These are phyloP conservation scores for Stemphylium vesicarium DNA, from an alignment of 2,329 filamentous ascomycete genomes.

Conservation along the genomic window DNA sequence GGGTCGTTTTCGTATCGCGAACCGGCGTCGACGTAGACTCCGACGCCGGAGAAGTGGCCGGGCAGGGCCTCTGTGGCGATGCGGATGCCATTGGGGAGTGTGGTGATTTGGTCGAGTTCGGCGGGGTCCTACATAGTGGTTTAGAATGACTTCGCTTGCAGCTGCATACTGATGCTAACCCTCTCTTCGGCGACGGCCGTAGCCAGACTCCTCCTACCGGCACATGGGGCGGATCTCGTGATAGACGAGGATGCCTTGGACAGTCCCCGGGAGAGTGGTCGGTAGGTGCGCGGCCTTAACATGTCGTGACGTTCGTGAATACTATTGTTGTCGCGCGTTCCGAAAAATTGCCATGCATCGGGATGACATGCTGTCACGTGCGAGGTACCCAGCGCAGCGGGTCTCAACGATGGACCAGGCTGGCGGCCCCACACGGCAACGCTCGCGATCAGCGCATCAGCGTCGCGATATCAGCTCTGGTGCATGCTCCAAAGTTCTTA, in stretches of 20 bases:
- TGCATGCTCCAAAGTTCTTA: background rate
- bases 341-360: constrained; percentile 17
- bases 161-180: constrained; percentile 26
- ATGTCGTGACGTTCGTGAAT: constrained; percentile 26
- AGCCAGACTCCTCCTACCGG: constrained; percentile 37
- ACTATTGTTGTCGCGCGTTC: constrained; percentile 3
- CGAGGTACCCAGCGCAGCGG: constrained; percentile 2
- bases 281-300: constrained; percentile 40
- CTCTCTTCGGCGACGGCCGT: constrained; percentile 44
- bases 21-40: constrained; percentile 93
- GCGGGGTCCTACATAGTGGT: constrained; percentile 70
- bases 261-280: constrained; percentile 38
- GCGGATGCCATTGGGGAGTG: constrained; percentile 87
- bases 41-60: constrained; percentile 92
- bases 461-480: background rate
- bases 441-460: constrained; percentile 7
- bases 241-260: constrained; percentile 27
- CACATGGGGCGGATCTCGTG: constrained; percentile 24
- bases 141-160: constrained; percentile 10
- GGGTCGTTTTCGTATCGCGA: constrained; percentile 90
- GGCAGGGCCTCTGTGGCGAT: constrained; percentile 94
- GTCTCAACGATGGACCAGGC: background rate
- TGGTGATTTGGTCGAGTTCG: constrained; percentile 86
- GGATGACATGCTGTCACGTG: constrained; percentile 19
- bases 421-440: constrained; percentile 12